A percentile compares a stretch with the other conserved stretches of the same genome.
These are phyloP conservation scores for Orobanche coerulescens DNA, from an alignment of 257 asterid genomes.

Conservation along the genomic window DNA sequence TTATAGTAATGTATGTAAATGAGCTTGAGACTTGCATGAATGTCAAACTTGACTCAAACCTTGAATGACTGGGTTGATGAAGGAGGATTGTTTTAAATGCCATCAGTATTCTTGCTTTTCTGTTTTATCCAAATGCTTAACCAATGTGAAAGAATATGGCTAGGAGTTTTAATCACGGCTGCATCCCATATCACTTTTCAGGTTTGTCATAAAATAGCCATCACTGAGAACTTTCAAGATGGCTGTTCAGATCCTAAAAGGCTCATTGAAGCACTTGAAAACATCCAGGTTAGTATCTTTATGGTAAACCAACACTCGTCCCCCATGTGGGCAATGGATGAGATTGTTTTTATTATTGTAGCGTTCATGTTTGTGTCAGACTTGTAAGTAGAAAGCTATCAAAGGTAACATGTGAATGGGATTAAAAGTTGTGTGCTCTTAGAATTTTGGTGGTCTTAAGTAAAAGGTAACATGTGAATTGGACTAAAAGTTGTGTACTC, in stretches of 20 bases:
- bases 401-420: neutral
- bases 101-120: neutral
- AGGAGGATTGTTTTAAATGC: neutral
- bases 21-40: constrained; percentile 14
- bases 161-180: constrained; percentile 7
- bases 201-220: constrained; percentile 74
- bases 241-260: constrained; percentile 69
- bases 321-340: neutral
- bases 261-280: constrained; percentile 61
- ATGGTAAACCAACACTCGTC: neutral
- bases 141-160: neutral
- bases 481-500: neutral
- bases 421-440: neutral
- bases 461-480: neutral
- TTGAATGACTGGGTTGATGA: neutral
- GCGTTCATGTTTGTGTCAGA: neutral
- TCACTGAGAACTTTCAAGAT: constrained; percentile 62
- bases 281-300: constrained; percentile 56
- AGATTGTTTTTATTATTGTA: too few species aligned
- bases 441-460: neutral
- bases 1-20: neutral
- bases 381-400: neutral
- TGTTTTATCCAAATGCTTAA: neutral
- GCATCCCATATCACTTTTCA: constrained; percentile 22
- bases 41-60: constrained; percentile 7